These are phyloP conservation scores for Arachnopeziza araneosa DNA, from an alignment of 2,329 filamentous ascomycete genomes.

Conservation along the genomic window DNA sequence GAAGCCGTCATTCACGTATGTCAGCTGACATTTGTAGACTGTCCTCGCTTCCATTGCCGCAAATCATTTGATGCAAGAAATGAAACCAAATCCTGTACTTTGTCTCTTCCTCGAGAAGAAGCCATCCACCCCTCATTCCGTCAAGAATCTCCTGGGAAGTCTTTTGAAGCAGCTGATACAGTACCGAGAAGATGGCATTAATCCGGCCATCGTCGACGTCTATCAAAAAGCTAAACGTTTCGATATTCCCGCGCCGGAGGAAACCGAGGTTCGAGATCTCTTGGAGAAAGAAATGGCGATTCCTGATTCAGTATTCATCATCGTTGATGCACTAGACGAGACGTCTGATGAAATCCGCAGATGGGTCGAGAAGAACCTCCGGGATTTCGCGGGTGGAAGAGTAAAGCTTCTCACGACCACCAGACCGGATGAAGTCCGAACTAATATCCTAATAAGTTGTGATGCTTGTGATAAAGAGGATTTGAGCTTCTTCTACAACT, in stretches of 20 bases:
- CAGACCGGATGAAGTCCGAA: constrained; percentile 3
- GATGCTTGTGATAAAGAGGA: constrained; percentile 2
- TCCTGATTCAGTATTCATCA: constrained; percentile 14
- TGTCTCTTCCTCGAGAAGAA: constrained; percentile 15
- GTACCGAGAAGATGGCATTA: constrained; percentile 1
- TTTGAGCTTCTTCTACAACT: constrained; percentile 6
- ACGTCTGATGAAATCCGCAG: constrained; percentile 4
- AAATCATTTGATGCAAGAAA: constrained; percentile 3
- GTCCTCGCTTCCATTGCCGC: constrained; percentile 12
- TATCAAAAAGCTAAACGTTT: constrained; percentile 8
- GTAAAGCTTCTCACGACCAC: constrained; percentile 13
- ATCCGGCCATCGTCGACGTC: constrained; percentile 2
- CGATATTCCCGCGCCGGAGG: background rate
- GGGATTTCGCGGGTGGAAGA: background rate
- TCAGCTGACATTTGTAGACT: constrained; percentile 5
- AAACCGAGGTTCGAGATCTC: background rate
- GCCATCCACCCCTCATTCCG: constrained; percentile 1
- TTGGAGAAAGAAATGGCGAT: background rate
- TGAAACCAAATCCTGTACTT: constrained; percentile 6
- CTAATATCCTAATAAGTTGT: background rate
- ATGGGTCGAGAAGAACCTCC: constrained; percentile 8
- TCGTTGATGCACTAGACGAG: constrained; percentile 18
- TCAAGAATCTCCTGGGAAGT: constrained; percentile 23
- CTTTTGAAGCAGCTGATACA: constrained; percentile 32
- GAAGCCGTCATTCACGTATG: background rate